These are phyloP conservation scores for Cicer cuneatum DNA, from an alignment of 306 rosid species.

Conservation along the genomic window DNA sequence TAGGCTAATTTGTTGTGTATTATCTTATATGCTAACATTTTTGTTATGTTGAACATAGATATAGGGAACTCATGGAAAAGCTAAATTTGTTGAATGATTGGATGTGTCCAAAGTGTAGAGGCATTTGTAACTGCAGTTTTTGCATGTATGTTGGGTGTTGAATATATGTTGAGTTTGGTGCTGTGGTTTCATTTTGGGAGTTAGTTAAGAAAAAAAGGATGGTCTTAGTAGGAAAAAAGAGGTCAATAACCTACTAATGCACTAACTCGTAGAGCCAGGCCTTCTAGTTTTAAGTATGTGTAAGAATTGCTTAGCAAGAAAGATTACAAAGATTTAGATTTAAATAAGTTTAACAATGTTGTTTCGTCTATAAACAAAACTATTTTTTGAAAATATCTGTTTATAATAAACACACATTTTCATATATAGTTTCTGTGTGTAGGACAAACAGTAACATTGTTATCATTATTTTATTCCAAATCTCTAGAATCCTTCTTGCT, in stretches of 20 bases:
- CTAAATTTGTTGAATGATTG: conserved; percentile 52
- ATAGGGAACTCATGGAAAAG: conserved; percentile 58
- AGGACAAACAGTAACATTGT: background rate
- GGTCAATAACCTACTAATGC: no score
- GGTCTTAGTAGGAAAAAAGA: no score
- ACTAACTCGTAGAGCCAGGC: no score
- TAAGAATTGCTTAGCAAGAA: no score
- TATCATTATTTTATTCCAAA: background rate
- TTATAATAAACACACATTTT: no score
- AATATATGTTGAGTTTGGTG: background rate
- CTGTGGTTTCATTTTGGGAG: background rate
- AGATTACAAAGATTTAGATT: no score
- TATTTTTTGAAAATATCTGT: no score
- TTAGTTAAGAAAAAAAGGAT: no score
- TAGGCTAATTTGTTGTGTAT: background rate
- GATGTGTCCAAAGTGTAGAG: conserved; percentile 79
- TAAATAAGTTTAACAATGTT: no score
- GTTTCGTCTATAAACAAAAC: no score
- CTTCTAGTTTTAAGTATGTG: no score
- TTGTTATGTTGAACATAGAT: background rate
- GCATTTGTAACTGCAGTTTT: conserved; percentile 72
- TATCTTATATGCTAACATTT: background rate
- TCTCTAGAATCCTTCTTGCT: conserved; percentile 25
- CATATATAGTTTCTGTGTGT: background rate
- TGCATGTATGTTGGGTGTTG: conserved; percentile 57